Base-by-base conservation (phyloP, 495 filamentous ascomycete genomes). In the Daldinia grandis region DNA sequence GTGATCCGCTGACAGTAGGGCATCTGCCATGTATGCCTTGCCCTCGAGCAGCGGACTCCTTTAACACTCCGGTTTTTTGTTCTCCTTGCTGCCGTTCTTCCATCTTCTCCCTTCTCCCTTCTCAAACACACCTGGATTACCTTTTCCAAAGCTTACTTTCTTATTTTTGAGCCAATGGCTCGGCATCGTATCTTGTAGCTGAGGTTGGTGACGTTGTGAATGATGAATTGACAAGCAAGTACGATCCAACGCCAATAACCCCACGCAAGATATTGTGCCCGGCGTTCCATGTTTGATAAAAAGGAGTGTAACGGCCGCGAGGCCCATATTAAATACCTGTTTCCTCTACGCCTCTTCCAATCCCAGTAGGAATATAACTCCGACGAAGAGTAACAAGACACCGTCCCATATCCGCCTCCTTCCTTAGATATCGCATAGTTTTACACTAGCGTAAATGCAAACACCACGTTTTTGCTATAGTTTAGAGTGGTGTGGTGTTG, bases 241-340 rank as follows among this genome's bases (percentile, higher is more conserved):
- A 65, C 58, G 55, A 77, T 77, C 75, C 73, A 77, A 77, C 75
- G 71, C 75, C 73, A 66, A 58, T 49, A 69, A 58, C 68, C 68
- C 30, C 24, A 58, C 54, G 58, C 69, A 68, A 72, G 65, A 72
- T 53, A 60, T 70, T 60, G 40, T 72, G 61, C 53, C 30, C 10
- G 19, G 30, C 30, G 53, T 54, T 28, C 68, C 59, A 44, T 68
- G 66, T 69, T 69, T 47, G 47, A 59, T 49, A 56, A 74, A 64
- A 76, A 72, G 64, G 75, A 75, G 67, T 72, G 75, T 73, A 68
- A 70, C 24, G 63, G 73, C 70, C 73, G 49, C 42, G 66, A 35
- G 62, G 68, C 75, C 58, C 69, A 68, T 65, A 76, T 74, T 76
- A 74, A 72, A 47, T 74, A 69, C 65, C 67, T 67, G 62, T 68